Base-by-base conservation (phyloP, 441 rosid species). In the Oxalis stricta region DNA sequence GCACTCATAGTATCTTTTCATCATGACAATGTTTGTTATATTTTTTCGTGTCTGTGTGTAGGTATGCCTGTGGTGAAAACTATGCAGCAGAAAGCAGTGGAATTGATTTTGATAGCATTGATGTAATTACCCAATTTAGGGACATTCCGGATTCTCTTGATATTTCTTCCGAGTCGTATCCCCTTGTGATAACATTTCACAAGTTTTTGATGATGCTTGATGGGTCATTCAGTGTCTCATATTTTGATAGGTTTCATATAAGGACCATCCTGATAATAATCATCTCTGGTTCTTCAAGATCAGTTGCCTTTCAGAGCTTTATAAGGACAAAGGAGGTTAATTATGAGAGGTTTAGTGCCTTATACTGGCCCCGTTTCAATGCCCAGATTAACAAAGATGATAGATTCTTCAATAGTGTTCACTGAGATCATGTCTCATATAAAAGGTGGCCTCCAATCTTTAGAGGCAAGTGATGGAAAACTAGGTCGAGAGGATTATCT, bases 171-270 rank as follows among this genome's bases (percentile, higher is more conserved):
- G 28, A 43, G 4, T 41, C 53, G 9, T 70, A 51, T 49, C 87
- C 80, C 3, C 72, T 79, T 28, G 58, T 70, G 15, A 64, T 70
- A 19, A 70, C 78, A 24, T 75, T 70, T 21, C 44, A 32, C 4
- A 78, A 70, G 55, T 70, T 78, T 40, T 44, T 79, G 58, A 65
- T 61, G 70, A 79, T 75, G 80, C 76, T 79, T 29, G 78, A 79
- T 58, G 74, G 68, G 21, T 63, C 71, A 8, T 11, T 79, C 4
- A 80, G 80, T 5, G 55, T 29, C 29, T 70, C 87, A 1, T 79
- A 56, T 37, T 75, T 73, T 34, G 61, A 61, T 24, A 70, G 61
- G 41, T 79, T 75, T 34, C 60, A 64, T 35, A 37, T 38, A 12
- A 56, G 55, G 53, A 65, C n/a, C n/a, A 53, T 15, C 31, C 51